Percentiles rank a stretch among this genome's conserved stretches.
Evolutionary conservation across 345 rosid genomes (phyloP).

Genomic region (Gynandropsis gynandra): DNA sequence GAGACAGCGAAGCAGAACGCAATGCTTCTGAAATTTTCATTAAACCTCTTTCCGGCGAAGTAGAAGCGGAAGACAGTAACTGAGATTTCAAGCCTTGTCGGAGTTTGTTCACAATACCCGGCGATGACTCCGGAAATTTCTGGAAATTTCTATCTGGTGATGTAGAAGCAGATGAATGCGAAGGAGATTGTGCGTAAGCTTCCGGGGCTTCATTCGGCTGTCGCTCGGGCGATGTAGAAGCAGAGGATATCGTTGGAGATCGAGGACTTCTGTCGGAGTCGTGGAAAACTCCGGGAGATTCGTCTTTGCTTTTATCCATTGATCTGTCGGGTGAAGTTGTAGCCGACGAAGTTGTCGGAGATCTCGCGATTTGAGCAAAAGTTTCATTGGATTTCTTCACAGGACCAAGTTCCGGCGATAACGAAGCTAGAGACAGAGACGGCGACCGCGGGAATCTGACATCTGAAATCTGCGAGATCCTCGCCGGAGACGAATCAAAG

Average conservation of each 20-base stretch:
- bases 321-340: slow-evolving; percentile 46
- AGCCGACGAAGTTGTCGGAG: slow-evolving; percentile 36
- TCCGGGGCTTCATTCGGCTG: slow-evolving; percentile 30
- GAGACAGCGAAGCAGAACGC: slow-evolving; percentile 21
- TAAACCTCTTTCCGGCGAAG: slow-evolving; percentile 26
- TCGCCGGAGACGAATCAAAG: slow-evolving; percentile 18
- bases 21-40: slow-evolving; percentile 31
- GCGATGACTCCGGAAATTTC: slow-evolving; percentile 22
- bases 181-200: slow-evolving; percentile 30
- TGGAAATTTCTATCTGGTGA: slow-evolving; percentile 31
- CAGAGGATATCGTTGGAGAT: slow-evolving; percentile 34
- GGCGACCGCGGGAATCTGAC: slow-evolving; percentile 29
- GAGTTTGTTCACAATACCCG: slow-evolving; percentile 26
- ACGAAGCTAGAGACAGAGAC: slow-evolving; percentile 28
- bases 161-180: slow-evolving; percentile 35
- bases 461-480: slow-evolving; percentile 21
- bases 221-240: slow-evolving; percentile 37
- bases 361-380: slow-evolving; percentile 31
- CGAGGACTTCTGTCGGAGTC: slow-evolving; percentile 27
- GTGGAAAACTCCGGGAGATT: slow-evolving; percentile 19
- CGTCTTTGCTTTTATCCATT: slow-evolving; percentile 17
- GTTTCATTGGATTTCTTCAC: slow-evolving; percentile 26
- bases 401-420: slow-evolving; percentile 29
- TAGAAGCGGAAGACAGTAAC: slow-evolving; percentile 28
- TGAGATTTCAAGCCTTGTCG: slow-evolving; percentile 32